A percentile compares a stretch with the other conserved stretches of the same genome.
These are phyloP conservation scores for Eugenia klotzschiana DNA, from an alignment of 441 rosid genomes.

Conservation along the genomic window DNA sequence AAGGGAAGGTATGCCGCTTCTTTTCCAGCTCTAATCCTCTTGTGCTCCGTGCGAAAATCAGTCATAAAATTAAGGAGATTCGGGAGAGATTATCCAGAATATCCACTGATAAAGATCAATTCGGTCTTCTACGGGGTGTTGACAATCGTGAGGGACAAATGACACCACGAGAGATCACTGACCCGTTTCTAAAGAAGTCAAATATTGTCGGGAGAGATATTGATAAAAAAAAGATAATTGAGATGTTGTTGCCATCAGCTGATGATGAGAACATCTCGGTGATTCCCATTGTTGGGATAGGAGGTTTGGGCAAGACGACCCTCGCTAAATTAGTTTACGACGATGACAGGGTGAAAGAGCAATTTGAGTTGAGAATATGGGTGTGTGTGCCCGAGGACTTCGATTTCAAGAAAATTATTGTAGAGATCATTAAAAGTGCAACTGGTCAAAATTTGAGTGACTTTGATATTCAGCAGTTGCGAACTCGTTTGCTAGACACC, in stretches of 20 bases:
- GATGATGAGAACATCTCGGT: neutral
- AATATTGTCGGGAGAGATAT: rapidly evolving
- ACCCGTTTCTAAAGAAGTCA: neutral
- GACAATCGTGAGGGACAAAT: neutral
- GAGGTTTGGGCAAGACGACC: neutral
- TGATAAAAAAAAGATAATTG: neutral
- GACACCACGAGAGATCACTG: neutral
- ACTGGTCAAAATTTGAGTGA: neutral
- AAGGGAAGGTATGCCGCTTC: neutral
- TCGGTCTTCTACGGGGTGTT: neutral
- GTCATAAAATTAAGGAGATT: neutral
- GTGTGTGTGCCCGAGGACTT: neutral
- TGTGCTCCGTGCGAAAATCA: neutral
- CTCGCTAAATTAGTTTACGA: neutral
- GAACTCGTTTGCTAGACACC: neutral
- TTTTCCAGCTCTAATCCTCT: neutral
- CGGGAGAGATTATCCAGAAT: neutral
- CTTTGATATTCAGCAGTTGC: neutral
- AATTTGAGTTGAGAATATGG: neutral
- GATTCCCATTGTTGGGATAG: neutral
- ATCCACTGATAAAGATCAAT: neutral
- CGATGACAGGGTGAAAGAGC: neutral
- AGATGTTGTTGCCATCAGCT: neutral
- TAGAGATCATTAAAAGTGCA: neutral
- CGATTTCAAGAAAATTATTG: neutral